Percentiles rank a stretch among this genome's conserved stretches.
Evolutionary conservation across 1,139 yeast species (phyloP).

Genomic region (Blastobotrys persicus): DNA sequence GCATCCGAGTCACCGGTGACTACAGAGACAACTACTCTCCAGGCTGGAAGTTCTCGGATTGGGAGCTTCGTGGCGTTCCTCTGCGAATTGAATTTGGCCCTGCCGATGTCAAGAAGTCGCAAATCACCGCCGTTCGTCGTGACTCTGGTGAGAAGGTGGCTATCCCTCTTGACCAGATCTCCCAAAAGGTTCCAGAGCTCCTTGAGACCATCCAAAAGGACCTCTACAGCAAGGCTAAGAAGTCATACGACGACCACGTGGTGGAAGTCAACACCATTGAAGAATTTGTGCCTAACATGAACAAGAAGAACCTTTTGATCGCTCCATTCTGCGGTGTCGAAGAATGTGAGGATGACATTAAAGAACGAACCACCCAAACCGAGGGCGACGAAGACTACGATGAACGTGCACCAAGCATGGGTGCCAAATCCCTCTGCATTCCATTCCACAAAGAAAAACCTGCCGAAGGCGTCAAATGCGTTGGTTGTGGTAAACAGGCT

Average conservation of each 20-base stretch:
- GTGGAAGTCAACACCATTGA: slow-evolving; percentile 79
- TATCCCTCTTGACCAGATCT: slow-evolving; percentile 64
- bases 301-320: slow-evolving; percentile 82
- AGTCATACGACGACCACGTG: slow-evolving; percentile 77
- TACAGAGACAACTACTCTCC: slow-evolving; percentile 93
- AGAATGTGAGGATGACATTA: slow-evolving; percentile 96
- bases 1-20: slow-evolving; percentile 78
- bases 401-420: slow-evolving; percentile 98
- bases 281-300: slow-evolving; percentile 90
- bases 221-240: slow-evolving; percentile 75
- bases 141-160: slow-evolving; percentile 75
- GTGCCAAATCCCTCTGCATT: slow-evolving; percentile 97
- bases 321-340: slow-evolving; percentile 97
- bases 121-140: slow-evolving; percentile 89
- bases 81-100: slow-evolving; percentile 95
- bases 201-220: slow-evolving; percentile 78
- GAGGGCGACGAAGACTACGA: slow-evolving; percentile 86
- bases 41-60: slow-evolving; percentile 98
- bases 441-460: slow-evolving; percentile 89
- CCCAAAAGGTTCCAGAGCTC: slow-evolving; percentile 65
- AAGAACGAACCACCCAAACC: slow-evolving; percentile 82
- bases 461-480: slow-evolving; percentile 78
- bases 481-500: slow-evolving; percentile 71
- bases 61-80: slow-evolving; percentile 96
- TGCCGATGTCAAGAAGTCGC: slow-evolving; percentile 77